Conservation (phyloP, 805 yeast genomes). For the Saturnispora besseyi region DNA sequence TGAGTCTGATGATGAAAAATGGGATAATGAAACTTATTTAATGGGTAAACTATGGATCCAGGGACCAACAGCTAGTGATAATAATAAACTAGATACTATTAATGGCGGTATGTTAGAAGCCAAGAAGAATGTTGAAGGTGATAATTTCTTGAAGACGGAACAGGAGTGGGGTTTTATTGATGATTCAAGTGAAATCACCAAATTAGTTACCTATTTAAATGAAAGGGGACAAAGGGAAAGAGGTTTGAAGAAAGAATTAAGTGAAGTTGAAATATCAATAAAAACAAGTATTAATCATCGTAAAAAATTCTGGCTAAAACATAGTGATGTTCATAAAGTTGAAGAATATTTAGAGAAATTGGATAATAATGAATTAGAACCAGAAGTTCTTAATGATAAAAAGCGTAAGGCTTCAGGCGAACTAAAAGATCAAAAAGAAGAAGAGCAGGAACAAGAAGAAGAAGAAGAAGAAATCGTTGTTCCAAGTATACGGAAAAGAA, state of each 20-base stretch:
- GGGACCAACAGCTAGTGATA: conserved; percentile 61
- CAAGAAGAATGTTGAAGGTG: conserved; percentile 35
- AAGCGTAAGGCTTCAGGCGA: conserved; percentile 19
- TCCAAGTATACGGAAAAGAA: conserved; percentile 13
- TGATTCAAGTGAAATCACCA: conserved; percentile 44
- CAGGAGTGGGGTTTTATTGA: conserved; percentile 69
- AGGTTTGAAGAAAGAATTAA: conserved; percentile 52
- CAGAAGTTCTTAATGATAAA: conserved; percentile 16
- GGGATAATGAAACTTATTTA: conserved; percentile 49
- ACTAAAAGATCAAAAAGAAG: conserved; percentile 28
- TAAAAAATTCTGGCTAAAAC: conserved; percentile 36
- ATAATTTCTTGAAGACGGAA: conserved; percentile 43
- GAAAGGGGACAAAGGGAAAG: conserved; percentile 71
- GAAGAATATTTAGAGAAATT: conserved; percentile 22
- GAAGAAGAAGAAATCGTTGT: conserved; percentile 8
- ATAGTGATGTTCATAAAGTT: conserved; percentile 7
- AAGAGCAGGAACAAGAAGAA: conserved; percentile 19
- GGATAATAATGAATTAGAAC: conserved; percentile 29
- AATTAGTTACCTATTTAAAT: conserved; percentile 56
- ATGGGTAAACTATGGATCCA: conserved; percentile 88
- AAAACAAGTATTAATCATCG: conserved; percentile 33
- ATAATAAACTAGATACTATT: conserved; percentile 32
- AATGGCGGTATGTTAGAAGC: conserved; percentile 35
- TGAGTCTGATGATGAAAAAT: conserved; percentile 34
- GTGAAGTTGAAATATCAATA: conserved; percentile 42